Evolutionary conservation across 208 protist genomes (phyloP).

Genomic region (Porcisia deanei): DNA sequence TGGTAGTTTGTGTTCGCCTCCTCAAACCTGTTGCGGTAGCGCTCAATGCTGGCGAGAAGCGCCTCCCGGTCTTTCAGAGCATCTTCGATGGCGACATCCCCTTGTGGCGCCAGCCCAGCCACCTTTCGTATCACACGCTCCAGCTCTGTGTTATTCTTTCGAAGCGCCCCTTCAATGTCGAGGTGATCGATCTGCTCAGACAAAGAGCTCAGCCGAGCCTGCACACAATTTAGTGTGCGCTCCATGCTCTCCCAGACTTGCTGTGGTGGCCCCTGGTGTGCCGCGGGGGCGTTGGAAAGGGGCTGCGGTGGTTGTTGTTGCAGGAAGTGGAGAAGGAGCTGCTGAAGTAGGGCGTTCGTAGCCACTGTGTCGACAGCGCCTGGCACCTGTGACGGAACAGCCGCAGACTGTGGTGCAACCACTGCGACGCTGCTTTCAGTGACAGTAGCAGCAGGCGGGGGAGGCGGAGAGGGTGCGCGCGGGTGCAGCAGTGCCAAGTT

Average conservation of each 20-base stretch:
- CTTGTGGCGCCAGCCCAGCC: conserved; percentile 51
- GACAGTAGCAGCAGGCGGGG: background rate
- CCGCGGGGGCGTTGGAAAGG: background rate
- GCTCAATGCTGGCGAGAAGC: conserved; percentile 68
- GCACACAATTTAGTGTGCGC: conserved; percentile 45
- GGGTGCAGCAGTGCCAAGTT: background rate
- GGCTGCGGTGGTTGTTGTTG: conserved; percentile 21
- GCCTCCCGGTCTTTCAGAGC: conserved; percentile 56
- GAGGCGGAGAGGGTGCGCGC: background rate
- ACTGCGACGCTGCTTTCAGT: background rate
- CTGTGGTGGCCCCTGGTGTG: background rate
- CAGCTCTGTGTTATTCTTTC: conserved; percentile 66
- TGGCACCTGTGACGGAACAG: background rate
- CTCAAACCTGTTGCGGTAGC: conserved; percentile 46
- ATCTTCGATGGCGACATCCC: conserved; percentile 50
- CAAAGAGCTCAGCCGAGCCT: conserved; percentile 53
- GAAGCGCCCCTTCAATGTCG: conserved; percentile 50
- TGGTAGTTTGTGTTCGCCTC: conserved; percentile 73
- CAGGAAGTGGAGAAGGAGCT: conserved; percentile 51
- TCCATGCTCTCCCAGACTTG: conserved; percentile 23
- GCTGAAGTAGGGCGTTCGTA: conserved; percentile 37
- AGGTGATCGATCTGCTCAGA: conserved; percentile 74
- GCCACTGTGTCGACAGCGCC: background rate
- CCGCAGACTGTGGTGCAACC: background rate
- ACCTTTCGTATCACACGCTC: conserved; percentile 55